Evolutionary conservation across 805 yeast genomes (phyloP), one percentile per base, ranked within the genome.

Genomic region (Yamadazyma sp.): DNA sequence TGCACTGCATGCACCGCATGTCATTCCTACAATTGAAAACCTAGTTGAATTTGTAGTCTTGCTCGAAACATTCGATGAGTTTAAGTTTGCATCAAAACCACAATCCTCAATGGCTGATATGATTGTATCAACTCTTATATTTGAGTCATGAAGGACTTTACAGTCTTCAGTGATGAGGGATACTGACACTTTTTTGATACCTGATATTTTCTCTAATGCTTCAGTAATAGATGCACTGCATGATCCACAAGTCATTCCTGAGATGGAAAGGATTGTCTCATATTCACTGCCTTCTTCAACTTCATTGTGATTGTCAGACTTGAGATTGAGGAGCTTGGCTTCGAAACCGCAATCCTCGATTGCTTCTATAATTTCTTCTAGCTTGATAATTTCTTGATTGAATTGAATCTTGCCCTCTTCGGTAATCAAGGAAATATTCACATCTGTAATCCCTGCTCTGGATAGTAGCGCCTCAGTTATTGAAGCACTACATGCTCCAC

Each of bases 1-100:
- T 2, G 81, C 69, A 0, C 84, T 73, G 54, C 98, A 91, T 1
- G 95, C 75, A 2, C 93, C 82, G 53, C 97, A 91, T 2, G 98
- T 89, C 97, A 89, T 91, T 2, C 97, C 97, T 11, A 62, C 56
- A 1, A 82, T 62, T 4, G 55, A 46, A 2, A 69, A 40, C 10
- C 11, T 17, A 4, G 39, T 27, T 24, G 32, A 27, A 18, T 7
- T 18, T 1, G 17, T n/a, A 4, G n/a, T 7, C 7, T 24, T 12
- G n/a, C 18, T 35, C 8, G 19, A 7, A 11, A 6, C 19, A 10
- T 16, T 16, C 5, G 10, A 15, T 7, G 36, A 30, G 5, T 29
- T 20, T 4, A 44, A 8, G 13, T 28, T 14, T 13, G 42, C 59
- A 27, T 77, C 88, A 50, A 83, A 86, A 6, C 95, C 95, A 42